Percentiles rank a stretch among this genome's conserved stretches.
Conservation (phyloP, 2,329 filamentous ascomycete genomes). For the Arthrobotrys megalospora region DNA sequence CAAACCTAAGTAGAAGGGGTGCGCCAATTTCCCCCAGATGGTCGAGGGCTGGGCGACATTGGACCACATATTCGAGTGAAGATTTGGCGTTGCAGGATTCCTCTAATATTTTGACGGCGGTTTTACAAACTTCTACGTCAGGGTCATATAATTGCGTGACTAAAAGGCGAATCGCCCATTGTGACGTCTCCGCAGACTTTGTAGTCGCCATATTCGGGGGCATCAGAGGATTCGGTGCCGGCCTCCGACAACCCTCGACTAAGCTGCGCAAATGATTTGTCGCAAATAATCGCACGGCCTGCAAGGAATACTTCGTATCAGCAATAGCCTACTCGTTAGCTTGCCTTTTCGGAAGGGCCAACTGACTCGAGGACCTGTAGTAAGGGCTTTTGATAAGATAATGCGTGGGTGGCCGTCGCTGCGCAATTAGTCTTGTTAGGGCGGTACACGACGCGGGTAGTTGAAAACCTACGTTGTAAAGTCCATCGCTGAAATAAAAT, state of each 20-base stretch:
- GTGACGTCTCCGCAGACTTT: conserved; percentile 74
- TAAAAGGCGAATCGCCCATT: conserved; percentile 96
- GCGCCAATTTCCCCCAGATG: conserved; percentile 97
- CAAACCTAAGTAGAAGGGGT: conserved; percentile 81
- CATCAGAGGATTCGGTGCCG: conserved; percentile 66
- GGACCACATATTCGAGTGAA: conserved; percentile 94
- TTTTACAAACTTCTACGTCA: conserved; percentile 95
- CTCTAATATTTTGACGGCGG: conserved; percentile 96
- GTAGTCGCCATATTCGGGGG: conserved; percentile 66
- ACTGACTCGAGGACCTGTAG: conserved; percentile 82
- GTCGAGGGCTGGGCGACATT: conserved; percentile 93
- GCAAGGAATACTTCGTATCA: conserved; percentile 2
- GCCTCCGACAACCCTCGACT: conserved; percentile 67
- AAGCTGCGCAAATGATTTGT: conserved; percentile 64
- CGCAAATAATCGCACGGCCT: conserved; percentile 63
- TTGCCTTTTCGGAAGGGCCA: background rate
- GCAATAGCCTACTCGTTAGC: background rate
- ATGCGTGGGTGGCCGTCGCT: conserved; percentile 84
- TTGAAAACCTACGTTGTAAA: conserved; percentile 78
- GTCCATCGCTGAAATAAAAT: conserved; percentile 91
- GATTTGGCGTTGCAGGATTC: conserved; percentile 95
- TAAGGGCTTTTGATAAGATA: conserved; percentile 92
- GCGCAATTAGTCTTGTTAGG: conserved; percentile 63
- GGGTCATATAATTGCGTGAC: conserved; percentile 99
- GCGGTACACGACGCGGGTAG: background rate